Evolutionary conservation across 2,329 filamentous ascomycete genomes (phyloP), one percentile per base, ranked within the genome.

Genomic region (Cryphonectria nitschkei): DNA sequence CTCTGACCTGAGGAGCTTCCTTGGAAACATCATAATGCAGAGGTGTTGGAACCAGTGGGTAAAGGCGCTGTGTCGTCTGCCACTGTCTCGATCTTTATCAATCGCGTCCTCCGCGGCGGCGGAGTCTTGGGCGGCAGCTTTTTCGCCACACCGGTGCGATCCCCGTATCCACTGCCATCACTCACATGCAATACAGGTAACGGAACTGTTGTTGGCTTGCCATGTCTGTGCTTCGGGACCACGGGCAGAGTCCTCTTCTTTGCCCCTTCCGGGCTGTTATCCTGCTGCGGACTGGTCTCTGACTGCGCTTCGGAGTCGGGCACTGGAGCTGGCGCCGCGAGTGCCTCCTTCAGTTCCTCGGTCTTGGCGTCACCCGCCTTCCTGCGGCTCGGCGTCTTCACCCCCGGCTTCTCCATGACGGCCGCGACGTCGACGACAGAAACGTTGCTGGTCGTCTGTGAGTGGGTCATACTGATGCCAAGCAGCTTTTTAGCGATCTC

Each of bases 351-450:
- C 14, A 74, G 76, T 56, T 77, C 76, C 52, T 77, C 78, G 32
- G 75, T 74, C 29, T 75, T 73, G 1, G 70, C 70, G 22, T 73
- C 76, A 16, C 76, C 75, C 19, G 78, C 79, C 63, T 80, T 78
- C 72, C 83, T 89, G 63, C 91, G 86, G 78, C 93, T 94, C 7
- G 93, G 93, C 26, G 93, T 94, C 76, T 94, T 90, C 32, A 95
- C 89, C 0, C 92, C 93, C 0, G 93, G 93, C 79, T 93, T 94
- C 81, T 95, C 93, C 79, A 87, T 93, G 61, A 94, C 92, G 14
- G 89, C 88, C 8, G 94, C 93, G 58, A 97, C 89, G 75, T 96
- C 92, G 46, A 89, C 85, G 63, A 96, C 91, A 77, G 92, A 95
- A 74, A 93, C 83, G 76, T 86, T 90, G 78, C 93, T 97, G 64